Percentiles rank a stretch among this genome's conserved stretches.
phyloP scores from a whole-genome alignment of 1,139 yeast species.

The Wickerhamiella infanticola region DNA sequence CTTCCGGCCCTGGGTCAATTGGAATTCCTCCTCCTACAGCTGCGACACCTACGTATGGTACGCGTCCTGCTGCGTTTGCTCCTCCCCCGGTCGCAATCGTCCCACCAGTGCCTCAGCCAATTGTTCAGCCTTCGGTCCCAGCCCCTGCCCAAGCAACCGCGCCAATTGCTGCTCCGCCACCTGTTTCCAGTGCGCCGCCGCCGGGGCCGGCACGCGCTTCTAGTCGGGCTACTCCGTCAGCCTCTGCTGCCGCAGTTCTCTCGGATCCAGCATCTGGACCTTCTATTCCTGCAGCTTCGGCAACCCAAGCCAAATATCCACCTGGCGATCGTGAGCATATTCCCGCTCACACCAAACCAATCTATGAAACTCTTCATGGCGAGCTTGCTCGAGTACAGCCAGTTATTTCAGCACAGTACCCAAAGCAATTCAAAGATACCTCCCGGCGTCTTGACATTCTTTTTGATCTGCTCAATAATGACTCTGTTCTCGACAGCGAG shows the following conservation, averaged over 20 bases:
- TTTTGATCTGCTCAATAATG: conserved; percentile 67
- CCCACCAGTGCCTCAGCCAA: not conserved
- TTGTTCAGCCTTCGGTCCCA: conserved; percentile 1
- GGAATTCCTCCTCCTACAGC: not conserved
- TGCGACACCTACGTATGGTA: not conserved
- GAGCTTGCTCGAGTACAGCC: conserved; percentile 55
- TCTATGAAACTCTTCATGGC: conserved; percentile 38
- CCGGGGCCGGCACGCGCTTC: conserved; percentile 9
- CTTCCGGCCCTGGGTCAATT: not conserved
- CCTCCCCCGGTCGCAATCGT: not conserved
- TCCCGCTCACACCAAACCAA: conserved; percentile 41
- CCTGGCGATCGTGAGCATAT: conserved; percentile 63
- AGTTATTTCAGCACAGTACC: conserved; percentile 56
- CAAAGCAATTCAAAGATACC: conserved; percentile 65
- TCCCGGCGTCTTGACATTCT: conserved; percentile 65
- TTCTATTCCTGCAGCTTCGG: conserved; percentile 5
- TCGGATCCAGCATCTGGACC: conserved; percentile 17
- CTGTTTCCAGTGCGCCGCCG: conserved; percentile 9
- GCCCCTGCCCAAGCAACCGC: conserved; percentile 17
- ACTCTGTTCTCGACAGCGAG: conserved; percentile 45
- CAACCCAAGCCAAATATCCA: conserved; percentile 2
- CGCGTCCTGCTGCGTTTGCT: not conserved
- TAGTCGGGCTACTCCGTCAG: conserved; percentile 5
- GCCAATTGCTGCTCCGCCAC: conserved; percentile 22
- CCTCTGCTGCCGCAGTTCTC: conserved; percentile 27